phyloP scores from a whole-genome alignment of 2,329 filamentous ascomycete species.

The Scedosporium apiospermum region DNA sequence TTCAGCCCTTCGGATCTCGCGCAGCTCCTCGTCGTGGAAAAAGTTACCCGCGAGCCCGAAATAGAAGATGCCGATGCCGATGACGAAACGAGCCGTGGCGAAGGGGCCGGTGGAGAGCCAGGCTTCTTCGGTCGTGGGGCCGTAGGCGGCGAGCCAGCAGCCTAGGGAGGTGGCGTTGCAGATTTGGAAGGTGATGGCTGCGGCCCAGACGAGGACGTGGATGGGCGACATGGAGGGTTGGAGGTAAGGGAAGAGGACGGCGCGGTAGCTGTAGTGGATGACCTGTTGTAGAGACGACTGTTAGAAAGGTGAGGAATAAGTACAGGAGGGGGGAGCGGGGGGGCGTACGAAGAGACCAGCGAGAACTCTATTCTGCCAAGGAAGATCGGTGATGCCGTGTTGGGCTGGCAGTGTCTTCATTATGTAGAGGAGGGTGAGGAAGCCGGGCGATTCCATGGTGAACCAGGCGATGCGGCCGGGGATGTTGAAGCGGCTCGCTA shows the following conservation, averaged over 20 bases:
- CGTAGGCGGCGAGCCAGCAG: slow-evolving; percentile 75
- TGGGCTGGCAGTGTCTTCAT: slow-evolving; percentile 58
- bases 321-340: slow-evolving; percentile 8
- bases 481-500: slow-evolving; percentile 66
- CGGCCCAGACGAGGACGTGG: slow-evolving; percentile 56
- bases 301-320: slow-evolving; percentile 7
- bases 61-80: slow-evolving; percentile 68
- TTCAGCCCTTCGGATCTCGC: slow-evolving; percentile 71
- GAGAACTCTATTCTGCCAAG: slow-evolving; percentile 71
- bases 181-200: slow-evolving; percentile 66
- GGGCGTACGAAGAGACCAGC: slow-evolving; percentile 51
- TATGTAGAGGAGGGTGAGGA: slow-evolving; percentile 69
- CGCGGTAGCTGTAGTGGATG: slow-evolving; percentile 86
- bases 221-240: slow-evolving; percentile 92
- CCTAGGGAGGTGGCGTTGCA: slow-evolving; percentile 70
- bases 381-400: slow-evolving; percentile 49
- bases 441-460: slow-evolving; percentile 76
- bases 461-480: slow-evolving; percentile 82
- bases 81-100: slow-evolving; percentile 34
- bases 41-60: slow-evolving; percentile 72
- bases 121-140: slow-evolving; percentile 48
- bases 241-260: slow-evolving; percentile 69
- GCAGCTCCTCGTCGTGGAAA: slow-evolving; percentile 80
- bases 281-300: slow-evolving; percentile 31
- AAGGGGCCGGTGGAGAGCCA: slow-evolving; percentile 34